Evolutionary conservation across 139 green algal genomes (phyloP).

Genomic region (Chlorella ohadii): DNA sequence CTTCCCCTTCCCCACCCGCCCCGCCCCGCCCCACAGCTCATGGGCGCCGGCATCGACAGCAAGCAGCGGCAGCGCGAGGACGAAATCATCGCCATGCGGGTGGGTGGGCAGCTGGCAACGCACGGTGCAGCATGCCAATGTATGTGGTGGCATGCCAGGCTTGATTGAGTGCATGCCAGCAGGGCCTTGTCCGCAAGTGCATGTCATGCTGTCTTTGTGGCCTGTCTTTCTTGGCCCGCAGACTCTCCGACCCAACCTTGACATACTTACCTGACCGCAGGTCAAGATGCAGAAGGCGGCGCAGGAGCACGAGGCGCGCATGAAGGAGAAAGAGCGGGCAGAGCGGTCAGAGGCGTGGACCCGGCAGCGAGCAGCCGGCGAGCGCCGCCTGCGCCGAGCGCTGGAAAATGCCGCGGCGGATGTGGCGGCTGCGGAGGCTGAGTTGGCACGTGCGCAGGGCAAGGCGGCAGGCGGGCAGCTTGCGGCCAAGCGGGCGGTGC

Average conservation of each 20-base stretch:
- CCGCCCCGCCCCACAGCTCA: not conserved
- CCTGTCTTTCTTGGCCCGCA: no score
- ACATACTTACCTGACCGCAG: no score
- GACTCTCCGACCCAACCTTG: no score
- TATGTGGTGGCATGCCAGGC: no score
- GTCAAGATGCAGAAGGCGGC: constrained; percentile 16
- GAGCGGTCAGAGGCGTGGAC: not conserved
- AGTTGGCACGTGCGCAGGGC: not conserved
- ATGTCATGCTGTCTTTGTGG: no score
- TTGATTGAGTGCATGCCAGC: no score
- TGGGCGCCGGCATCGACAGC: constrained; percentile 4
- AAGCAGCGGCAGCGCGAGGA: constrained; percentile 7
- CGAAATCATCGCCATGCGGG: constrained; percentile 28
- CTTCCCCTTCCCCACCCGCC: no score
- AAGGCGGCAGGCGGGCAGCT: not conserved
- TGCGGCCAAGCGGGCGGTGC: not conserved
- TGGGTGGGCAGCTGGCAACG: not conserved
- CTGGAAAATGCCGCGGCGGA: not conserved
- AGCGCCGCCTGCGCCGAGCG: not conserved
- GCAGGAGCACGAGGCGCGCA: not conserved
- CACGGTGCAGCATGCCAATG: not conserved
- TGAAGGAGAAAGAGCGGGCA: not conserved
- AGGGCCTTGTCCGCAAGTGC: no score
- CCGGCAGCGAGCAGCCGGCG: not conserved
- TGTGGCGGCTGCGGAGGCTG: not conserved